These are phyloP conservation scores for Umbelopsis sp. DNA, from an alignment of 192 early-diverging fungal genomes.

Conservation along the genomic window DNA sequence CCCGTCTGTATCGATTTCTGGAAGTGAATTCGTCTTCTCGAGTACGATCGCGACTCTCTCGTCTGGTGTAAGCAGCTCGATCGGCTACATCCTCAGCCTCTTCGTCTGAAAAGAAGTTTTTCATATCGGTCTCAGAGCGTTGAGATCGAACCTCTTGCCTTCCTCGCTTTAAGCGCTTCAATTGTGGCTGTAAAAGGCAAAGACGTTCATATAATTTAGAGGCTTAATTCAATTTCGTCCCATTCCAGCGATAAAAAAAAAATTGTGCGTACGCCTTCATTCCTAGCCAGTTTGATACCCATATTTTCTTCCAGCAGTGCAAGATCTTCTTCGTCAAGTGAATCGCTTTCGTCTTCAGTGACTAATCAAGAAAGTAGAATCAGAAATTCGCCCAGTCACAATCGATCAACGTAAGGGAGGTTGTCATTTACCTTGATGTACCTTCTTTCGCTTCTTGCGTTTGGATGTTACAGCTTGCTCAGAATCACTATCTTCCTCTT, in stretches of 20 bases:
- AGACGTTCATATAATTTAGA: background rate
- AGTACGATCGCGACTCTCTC: conserved; percentile 49
- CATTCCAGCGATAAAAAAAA: background rate
- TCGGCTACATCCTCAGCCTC: conserved; percentile 45
- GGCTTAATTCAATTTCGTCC: no score
- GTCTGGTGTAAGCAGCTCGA: conserved; percentile 53
- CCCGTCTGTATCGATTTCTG: conserved; percentile 34
- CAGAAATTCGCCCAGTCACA: conserved; percentile 6
- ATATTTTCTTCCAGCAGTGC: conserved; percentile 89
- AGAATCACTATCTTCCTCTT: conserved; percentile 54
- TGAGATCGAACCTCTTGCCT: conserved; percentile 50
- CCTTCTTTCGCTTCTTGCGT: conserved; percentile 56
- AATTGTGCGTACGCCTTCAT: conserved; percentile 40
- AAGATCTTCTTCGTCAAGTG: conserved; percentile 89
- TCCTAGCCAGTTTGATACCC: conserved; percentile 56
- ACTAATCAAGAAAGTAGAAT: conserved; percentile 12
- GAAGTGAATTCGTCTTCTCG: conserved; percentile 35
- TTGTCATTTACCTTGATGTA: conserved; percentile 40
- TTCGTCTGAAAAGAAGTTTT: conserved; percentile 76
- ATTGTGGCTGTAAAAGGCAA: conserved; percentile 41
- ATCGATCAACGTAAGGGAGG: conserved; percentile 24
- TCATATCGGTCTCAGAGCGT: conserved; percentile 34
- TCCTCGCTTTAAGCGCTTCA: conserved; percentile 79
- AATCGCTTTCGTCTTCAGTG: conserved; percentile 59
- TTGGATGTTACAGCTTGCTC: conserved; percentile 47